These are phyloP conservation scores for Colletotrichum eremochloae DNA, from an alignment of 2,329 filamentous ascomycete genomes.

Conservation along the genomic window DNA sequence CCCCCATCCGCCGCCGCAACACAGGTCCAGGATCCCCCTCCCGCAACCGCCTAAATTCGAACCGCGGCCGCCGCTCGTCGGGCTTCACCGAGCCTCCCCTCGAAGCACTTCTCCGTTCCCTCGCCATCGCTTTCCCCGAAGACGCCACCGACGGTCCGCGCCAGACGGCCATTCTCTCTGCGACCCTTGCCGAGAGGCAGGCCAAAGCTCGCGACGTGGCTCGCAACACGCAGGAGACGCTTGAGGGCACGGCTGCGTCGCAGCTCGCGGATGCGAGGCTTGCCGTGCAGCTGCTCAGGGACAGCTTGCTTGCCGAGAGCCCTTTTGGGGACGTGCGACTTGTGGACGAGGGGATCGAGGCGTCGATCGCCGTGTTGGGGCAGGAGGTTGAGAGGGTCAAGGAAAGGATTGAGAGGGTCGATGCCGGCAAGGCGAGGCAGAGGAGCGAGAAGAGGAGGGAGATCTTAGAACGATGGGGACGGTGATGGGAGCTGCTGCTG, in stretches of 20 bases:
- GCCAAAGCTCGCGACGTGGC: slow-evolving; percentile 60
- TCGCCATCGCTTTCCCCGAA: slow-evolving; percentile 60
- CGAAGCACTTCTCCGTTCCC: slow-evolving; percentile 62
- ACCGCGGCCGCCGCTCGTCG: slow-evolving; percentile 51
- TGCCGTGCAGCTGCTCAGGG: slow-evolving; percentile 63
- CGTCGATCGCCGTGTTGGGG: slow-evolving; percentile 60
- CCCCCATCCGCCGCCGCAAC: slow-evolving; percentile 50
- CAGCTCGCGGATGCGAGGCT: slow-evolving; percentile 62
- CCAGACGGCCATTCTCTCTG: slow-evolving; percentile 51
- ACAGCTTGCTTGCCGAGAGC: slow-evolving; percentile 67
- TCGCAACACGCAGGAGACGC: slow-evolving; percentile 61
- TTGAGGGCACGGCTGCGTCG: slow-evolving; percentile 59
- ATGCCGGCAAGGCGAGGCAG: slow-evolving; percentile 53
- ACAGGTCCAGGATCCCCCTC: slow-evolving; percentile 50
- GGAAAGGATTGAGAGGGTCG: slow-evolving; percentile 54
- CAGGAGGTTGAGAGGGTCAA: slow-evolving; percentile 60
- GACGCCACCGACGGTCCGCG: slow-evolving; percentile 47
- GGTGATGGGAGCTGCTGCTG: neutral
- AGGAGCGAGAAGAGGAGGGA: slow-evolving; percentile 64
- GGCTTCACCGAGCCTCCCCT: slow-evolving; percentile 56
- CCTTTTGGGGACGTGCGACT: slow-evolving; percentile 61
- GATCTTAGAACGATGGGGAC: slow-evolving; percentile 60
- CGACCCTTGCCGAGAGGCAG: slow-evolving; percentile 55
- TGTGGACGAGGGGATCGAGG: slow-evolving; percentile 66
- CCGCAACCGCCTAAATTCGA: slow-evolving; percentile 50